Evolutionary conservation across 2,329 filamentous ascomycete genomes (phyloP), one percentile per base, ranked within the genome.

Genomic region (Westerdykella sp.): DNA sequence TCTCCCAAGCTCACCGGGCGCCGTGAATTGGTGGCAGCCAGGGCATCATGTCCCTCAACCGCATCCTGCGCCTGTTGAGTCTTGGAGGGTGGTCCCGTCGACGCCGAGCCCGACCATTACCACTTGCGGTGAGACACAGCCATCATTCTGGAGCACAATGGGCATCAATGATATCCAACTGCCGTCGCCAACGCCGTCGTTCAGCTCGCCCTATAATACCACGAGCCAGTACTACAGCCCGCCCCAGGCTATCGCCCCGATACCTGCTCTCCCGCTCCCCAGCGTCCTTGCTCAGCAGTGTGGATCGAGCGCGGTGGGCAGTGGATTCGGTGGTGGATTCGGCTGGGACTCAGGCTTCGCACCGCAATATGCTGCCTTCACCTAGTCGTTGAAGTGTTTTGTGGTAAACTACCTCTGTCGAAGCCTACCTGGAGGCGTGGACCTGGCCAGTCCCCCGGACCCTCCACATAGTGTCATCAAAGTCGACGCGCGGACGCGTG

Each of bases 31-130:
- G 79, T 96, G 90, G 91, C 82, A 84, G 43, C 84, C 87, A 59
- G 57, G 57, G 46, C 60, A 65, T 44, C 58, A 63, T 28, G 73
- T 86, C 44, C 78, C 83, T 44, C 76, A 80, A 43, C 77, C 77
- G 34, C 71, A 88, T 49, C 78, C 85, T 35, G 79, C 80, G 5
- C 81, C 84, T 1, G 81, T 95, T 46, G 89, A 97, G 48, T 78
- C 87, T 44, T 97, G 91, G 91, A 88, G 85, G 67, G 82, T 96
- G 54, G 75, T 96, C 43, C 86, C 90, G 37, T 96, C 91, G 42
- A 95, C 87, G 60, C 87, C 89, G 40, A 87, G 83, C 66, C 80
- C 87, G 41, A 74, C 71, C 34, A 69, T 70, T 23, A 81, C 85
- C 34, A 83, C 85, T 28, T 84, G 84, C 42, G 77, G 77, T 63